A percentile compares a stretch with the other conserved stretches of the same genome.
Evolutionary conservation across 805 yeast genomes (phyloP).

Genomic region (Maudiozyma barnettii): DNA sequence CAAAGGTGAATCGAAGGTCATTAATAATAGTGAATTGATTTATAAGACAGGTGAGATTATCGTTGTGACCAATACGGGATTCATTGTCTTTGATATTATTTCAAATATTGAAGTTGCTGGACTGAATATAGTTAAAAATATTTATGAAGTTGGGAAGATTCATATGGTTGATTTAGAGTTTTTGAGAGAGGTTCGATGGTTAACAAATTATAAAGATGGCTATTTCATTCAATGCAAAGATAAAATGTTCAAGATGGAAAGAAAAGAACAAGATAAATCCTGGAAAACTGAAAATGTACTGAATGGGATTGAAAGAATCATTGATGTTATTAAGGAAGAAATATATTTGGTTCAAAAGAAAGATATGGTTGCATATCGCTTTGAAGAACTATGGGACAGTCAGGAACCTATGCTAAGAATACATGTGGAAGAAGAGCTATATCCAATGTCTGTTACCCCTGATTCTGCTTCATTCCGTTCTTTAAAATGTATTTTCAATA

Average conservation of each 20-base stretch:
- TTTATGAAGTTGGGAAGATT: conserved; percentile 15
- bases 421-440: conserved; percentile 20
- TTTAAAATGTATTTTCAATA: conserved; percentile 17
- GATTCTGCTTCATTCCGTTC: conserved; percentile 25
- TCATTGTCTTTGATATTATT: conserved; percentile 22
- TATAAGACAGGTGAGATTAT: conserved; percentile 26
- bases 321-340: conserved; percentile 20
- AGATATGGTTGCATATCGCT: conserved; percentile 8
- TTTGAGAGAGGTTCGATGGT: conserved; percentile 18
- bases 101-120: conserved; percentile 20
- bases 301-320: conserved; percentile 20
- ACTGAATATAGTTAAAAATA: conserved; percentile 15
- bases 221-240: conserved; percentile 14
- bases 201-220: conserved; percentile 17
- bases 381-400: conserved; percentile 21
- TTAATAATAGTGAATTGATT: conserved; percentile 10
- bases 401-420: conserved; percentile 10
- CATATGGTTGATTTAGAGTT: conserved; percentile 5
- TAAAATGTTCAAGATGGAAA: conserved; percentile 13
- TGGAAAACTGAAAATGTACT: conserved; percentile 15
- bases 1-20: conserved; percentile 7
- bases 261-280: conserved; percentile 7
- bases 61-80: conserved; percentile 11
- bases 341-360: conserved; percentile 17
- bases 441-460: conserved; percentile 22